Evolutionary conservation across 352 stramenopile genomes (phyloP).

Genomic region (Pythium volutum): DNA sequence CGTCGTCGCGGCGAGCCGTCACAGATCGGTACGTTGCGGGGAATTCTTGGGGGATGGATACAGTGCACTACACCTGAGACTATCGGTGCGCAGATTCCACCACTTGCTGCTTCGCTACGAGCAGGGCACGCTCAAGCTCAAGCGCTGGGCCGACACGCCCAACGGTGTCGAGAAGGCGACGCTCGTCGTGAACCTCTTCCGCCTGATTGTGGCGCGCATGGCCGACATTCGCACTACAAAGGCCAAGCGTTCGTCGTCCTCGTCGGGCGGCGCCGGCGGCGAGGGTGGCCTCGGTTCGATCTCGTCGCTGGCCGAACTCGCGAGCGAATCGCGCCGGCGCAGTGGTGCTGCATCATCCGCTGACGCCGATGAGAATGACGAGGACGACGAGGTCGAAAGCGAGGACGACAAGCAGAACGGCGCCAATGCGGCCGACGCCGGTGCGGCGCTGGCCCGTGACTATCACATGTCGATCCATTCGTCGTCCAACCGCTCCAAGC

Average conservation of each 20-base stretch:
- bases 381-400: slow-evolving; percentile 3
- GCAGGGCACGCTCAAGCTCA: slow-evolving; percentile 33
- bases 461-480: background rate
- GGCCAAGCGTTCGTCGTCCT: slow-evolving; percentile 10
- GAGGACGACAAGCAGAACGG: background rate
- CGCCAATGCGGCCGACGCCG: background rate
- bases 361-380: background rate
- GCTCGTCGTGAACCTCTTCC: slow-evolving; percentile 30
- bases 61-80: background rate
- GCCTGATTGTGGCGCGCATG: slow-evolving; percentile 23
- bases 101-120: slow-evolving; percentile 35
- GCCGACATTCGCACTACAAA: slow-evolving; percentile 20
- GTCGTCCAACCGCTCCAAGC: background rate
- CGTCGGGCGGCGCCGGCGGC: background rate
- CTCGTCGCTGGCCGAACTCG: slow-evolving; percentile 13
- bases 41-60: background rate
- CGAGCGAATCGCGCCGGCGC: slow-evolving; percentile 7
- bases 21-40: slow-evolving; percentile 35
- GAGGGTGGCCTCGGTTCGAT: slow-evolving; percentile 6
- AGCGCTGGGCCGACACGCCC: slow-evolving; percentile 28
- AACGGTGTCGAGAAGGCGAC: slow-evolving; percentile 24
- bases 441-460: background rate
- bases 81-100: slow-evolving; percentile 27
- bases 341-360: slow-evolving; percentile 4
- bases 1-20: slow-evolving; percentile 35